Evolutionary conservation across 148 eudicot species (phyloP).

Genomic region (Spergularia marina): DNA sequence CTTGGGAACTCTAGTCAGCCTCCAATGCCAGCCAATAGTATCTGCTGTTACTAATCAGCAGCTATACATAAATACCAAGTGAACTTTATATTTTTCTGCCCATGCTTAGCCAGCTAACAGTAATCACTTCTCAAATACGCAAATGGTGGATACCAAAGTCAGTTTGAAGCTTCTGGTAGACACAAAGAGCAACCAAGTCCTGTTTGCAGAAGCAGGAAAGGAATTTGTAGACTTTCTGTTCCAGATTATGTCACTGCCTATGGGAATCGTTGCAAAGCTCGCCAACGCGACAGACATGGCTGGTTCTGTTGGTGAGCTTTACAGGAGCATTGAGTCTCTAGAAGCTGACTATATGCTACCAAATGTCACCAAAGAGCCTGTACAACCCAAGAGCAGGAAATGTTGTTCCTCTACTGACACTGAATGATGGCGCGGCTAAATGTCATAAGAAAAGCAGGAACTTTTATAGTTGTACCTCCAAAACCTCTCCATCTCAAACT

Average conservation of each 20-base stretch:
- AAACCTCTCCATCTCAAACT: no score
- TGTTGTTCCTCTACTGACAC: constrained; percentile 13
- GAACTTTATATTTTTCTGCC: no score
- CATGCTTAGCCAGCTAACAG: no score
- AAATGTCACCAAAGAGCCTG: background rate
- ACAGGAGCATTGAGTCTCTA: constrained; percentile 13
- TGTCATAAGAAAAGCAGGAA: background rate
- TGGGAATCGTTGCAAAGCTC: constrained; percentile 20
- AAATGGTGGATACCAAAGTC: background rate
- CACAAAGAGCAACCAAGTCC: constrained; percentile 21
- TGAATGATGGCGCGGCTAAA: background rate
- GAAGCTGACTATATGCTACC: background rate
- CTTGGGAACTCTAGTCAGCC: background rate
- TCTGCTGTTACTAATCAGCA: no score
- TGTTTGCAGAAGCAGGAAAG: constrained; percentile 33
- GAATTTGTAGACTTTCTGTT: constrained; percentile 39
- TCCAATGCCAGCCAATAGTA: no score
- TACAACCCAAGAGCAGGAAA: background rate
- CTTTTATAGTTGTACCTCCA: background rate
- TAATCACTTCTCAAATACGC: no score
- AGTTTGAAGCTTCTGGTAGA: constrained; percentile 30
- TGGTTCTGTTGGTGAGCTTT: constrained; percentile 20
- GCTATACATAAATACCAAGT: no score
- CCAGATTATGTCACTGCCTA: constrained; percentile 23
- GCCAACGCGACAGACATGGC: background rate